Conservation (phyloP, 352 stramenopile genomes). For the Thalassiosira livingstoniorum region DNA sequence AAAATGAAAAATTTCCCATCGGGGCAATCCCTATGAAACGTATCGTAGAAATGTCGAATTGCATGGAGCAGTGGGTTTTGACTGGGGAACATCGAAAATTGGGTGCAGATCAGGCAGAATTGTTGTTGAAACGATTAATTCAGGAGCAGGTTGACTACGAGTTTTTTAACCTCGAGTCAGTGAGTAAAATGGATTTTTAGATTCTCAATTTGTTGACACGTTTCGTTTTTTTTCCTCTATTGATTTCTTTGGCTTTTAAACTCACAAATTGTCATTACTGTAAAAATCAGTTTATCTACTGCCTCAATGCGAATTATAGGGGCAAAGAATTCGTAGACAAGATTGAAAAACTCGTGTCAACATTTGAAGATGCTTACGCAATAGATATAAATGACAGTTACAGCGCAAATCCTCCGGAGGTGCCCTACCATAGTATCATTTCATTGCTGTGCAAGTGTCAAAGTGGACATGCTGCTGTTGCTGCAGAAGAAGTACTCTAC, state of each 20-base stretch:
- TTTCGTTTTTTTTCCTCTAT: neutral
- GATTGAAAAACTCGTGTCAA: constrained; percentile 26
- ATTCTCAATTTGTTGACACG: neutral
- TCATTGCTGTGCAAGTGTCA: constrained; percentile 40
- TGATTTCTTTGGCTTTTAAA: neutral
- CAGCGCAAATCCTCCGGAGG: neutral
- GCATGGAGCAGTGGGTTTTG: constrained; percentile 32
- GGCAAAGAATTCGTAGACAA: constrained; percentile 34
- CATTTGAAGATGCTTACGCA: constrained; percentile 38
- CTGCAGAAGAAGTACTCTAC: constrained; percentile 43
- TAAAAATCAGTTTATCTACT: constrained; percentile 20
- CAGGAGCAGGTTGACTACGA: constrained; percentile 41
- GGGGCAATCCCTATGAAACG: constrained; percentile 18
- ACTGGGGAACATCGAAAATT: constrained; percentile 37
- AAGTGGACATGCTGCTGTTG: constrained; percentile 30
- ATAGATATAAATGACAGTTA: neutral
- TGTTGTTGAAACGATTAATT: constrained; percentile 48
- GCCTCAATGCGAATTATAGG: constrained; percentile 28
- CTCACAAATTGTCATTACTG: neutral
- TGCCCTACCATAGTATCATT: constrained; percentile 53
- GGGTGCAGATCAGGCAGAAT: constrained; percentile 37
- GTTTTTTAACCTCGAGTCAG: constrained; percentile 22
- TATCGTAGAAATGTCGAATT: constrained; percentile 39
- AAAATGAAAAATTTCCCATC: neutral
- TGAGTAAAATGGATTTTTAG: neutral